Evolutionary conservation across 2,329 filamentous ascomycete genomes (phyloP), one percentile per base, ranked within the genome.

Genomic region (Tolypocladium sp.): DNA sequence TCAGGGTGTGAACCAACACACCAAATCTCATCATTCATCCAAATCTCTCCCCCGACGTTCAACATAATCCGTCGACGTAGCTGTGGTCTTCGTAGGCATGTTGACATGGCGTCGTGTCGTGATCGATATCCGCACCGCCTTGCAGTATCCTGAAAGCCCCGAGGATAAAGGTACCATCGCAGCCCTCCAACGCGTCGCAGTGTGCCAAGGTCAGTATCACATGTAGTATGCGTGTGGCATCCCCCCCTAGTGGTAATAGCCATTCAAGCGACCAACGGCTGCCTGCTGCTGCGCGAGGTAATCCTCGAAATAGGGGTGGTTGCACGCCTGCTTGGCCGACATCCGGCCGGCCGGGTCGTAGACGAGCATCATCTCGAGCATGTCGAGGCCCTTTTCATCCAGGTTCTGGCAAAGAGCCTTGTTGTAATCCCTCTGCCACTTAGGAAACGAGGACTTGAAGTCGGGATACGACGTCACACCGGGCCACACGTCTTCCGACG

Each of bases 381-480:
- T 80, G 59, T 91, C 85, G 15, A 90, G 79, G 30, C 89, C 89
- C 30, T 80, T 74, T 2, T 89, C 84, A 65, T 95, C 90, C 54
- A 96, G 82, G 58, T 82, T 87, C 51, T 84, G 82, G 68, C 92
- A 90, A 41, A 94, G 79, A 35, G 83, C 77, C 55, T 80, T 78
- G 30, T 82, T 80, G 60, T 83, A 80, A 69, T 92, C 88, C 59
- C 90, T 85, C 67, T 82, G 81, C 92, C 92, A 96, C 76, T 95
- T 95, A 64, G 92, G 92, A 76, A 96, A 96, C 3, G 90, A 92
- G 35, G 89, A 74, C 76, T 96, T 96, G 82, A 92, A 96, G 74
- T 96, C 92, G 49, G 92, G 92, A 77, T 95, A 95, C 9, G 90
- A 92, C n/a, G 91, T 94, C 60, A 96, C 91, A 61, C 92, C 92